Base-by-base conservation (phyloP, 345 rosid genomes). In the Reutealis trisperma region DNA sequence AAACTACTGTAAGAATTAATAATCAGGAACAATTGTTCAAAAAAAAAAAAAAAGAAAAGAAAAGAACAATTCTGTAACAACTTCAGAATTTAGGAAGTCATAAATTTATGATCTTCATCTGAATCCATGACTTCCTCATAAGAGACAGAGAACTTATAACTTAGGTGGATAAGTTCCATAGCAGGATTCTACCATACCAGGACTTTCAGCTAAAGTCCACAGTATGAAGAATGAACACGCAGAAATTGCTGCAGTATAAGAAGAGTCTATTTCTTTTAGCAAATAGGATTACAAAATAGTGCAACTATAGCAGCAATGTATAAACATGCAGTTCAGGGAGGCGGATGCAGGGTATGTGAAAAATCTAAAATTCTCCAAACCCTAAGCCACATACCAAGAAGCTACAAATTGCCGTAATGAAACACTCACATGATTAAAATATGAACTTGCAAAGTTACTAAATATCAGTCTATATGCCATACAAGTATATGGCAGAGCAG, bases 1-100 rank as follows among this genome's bases (percentile, higher is more conserved):
- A 70, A 55, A 5, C 18, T 15, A 78, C 12, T 49, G 44, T 72
- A 27, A 75, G 63, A 67, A 13, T 44, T n/a, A 67, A 70, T 19
- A 11, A 44, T 49, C 22, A 34, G 73, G n/a, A n/a, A 68, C 4
- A 70, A 24, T 42, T 25, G 45, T 72, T 14, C 13, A 2, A 12
- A 9, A 47, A 47, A 9, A 9, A 47, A 42, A 42, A 3, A 1
- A 9, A 0, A 47, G 51, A 47, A 47, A 42, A 42, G 14, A 1
- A 9, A 0, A 47, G 51, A 47, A 47, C 14, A 47, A 37, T 37
- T 37, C 41, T 37, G 51, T n/a, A 24, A 54, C 2, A 8, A 74
- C 61, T 59, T 68, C 44, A 58, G 18, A 66, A 71, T 32, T 52
- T 71, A 34, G 18, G 67, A 24, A 67, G 34, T 24, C 51, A 66